Conservation (phyloP, 495 filamentous ascomycete genomes). For the Daldinia bambusicola region DNA sequence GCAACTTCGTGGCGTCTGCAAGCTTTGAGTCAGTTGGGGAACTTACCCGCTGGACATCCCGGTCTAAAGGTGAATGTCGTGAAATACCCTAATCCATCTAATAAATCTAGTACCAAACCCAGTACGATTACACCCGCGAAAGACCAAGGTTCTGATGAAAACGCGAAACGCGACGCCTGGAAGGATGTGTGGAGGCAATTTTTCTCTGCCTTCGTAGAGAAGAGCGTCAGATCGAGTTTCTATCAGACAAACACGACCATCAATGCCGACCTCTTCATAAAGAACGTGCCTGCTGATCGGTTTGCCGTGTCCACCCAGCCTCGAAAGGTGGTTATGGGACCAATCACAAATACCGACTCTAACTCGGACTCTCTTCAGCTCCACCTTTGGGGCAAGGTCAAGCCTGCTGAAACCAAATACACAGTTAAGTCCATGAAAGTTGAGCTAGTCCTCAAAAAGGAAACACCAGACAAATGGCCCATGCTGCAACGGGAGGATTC, state of each 20-base stretch:
- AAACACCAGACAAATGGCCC: conserved; percentile 77
- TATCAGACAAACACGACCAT: conserved; percentile 54
- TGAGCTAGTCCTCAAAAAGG: conserved; percentile 80
- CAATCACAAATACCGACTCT: conserved; percentile 27
- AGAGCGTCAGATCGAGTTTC: conserved; percentile 44
- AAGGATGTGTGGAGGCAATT: conserved; percentile 38
- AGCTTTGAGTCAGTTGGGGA: conserved; percentile 65
- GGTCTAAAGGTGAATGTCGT: conserved; percentile 65
- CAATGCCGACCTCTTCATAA: conserved; percentile 53
- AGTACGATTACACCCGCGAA: conserved; percentile 4
- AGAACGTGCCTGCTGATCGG: conserved; percentile 50
- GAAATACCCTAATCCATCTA: conserved; percentile 68
- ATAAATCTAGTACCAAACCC: conserved; percentile 19
- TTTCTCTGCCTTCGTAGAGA: conserved; percentile 11
- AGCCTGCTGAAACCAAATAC: conserved; percentile 66
- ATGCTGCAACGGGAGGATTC: conserved; percentile 66
- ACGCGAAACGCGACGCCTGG: conserved; percentile 10
- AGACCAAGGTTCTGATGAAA: neutral
- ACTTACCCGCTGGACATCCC: conserved; percentile 70
- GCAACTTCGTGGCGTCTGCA: conserved; percentile 55
- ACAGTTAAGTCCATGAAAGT: conserved; percentile 83
- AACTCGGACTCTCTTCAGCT: conserved; percentile 63
- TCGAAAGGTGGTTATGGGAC: conserved; percentile 42
- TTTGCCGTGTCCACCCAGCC: conserved; percentile 46
- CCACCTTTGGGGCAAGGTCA: conserved; percentile 73